Evolutionary conservation across 805 yeast genomes (phyloP).

Genomic region (Schwanniomyces polymorphus): DNA sequence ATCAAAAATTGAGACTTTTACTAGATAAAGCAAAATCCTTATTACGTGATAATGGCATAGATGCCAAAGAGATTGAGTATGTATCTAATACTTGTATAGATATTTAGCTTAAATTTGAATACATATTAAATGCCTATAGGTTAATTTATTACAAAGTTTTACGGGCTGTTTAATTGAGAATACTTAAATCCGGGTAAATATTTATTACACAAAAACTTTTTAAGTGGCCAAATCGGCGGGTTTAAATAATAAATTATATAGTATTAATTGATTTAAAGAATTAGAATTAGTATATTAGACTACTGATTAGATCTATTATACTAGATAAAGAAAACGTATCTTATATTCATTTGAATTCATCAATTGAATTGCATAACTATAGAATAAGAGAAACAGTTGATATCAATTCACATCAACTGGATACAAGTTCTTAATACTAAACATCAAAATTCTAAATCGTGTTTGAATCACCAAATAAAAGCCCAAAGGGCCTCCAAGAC

Average conservation of each 20-base stretch:
- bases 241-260: not conserved
- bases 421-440: not conserved
- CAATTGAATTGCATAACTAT: constrained; percentile 2
- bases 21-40: constrained; percentile 24
- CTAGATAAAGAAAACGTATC: not conserved
- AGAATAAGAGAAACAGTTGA: not conserved
- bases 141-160: too few relatives aligned
- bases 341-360: not conserved
- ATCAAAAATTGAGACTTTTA: constrained; percentile 23
- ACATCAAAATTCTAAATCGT: constrained; percentile 20
- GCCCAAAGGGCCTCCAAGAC: constrained; percentile 41
- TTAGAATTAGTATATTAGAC: constrained; percentile 22
- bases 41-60: constrained; percentile 11
- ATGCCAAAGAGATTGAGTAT: constrained; percentile 11
- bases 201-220: constrained; percentile 7
- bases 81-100: constrained; percentile 3
- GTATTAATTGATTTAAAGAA: not conserved
- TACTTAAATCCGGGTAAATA: constrained; percentile 5
- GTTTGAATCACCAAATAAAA: constrained; percentile 29
- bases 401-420: not conserved
- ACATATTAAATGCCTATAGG: too few relatives aligned
- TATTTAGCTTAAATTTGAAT: not conserved
- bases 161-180: constrained; percentile 6
- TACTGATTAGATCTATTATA: constrained; percentile 40
- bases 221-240: constrained; percentile 2